Evolutionary conservation across 1,284 basidiomycete species (phyloP), one percentile per base, ranked within the genome.

Genomic region (Sparassis latifolia): DNA sequence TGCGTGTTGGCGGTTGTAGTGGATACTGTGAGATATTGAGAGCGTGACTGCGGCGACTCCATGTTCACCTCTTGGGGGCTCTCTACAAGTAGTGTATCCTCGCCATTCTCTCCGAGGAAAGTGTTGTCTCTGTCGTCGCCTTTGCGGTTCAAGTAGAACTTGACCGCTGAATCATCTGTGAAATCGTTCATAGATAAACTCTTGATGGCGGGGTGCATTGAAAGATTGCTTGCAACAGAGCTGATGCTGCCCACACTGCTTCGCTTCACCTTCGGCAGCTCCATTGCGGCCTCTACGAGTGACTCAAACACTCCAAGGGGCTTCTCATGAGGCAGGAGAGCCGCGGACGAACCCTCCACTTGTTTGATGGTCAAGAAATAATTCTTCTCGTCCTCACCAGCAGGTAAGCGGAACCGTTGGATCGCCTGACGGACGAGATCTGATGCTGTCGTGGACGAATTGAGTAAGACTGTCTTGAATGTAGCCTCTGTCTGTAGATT

Each of bases 391-490:
- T 80, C 75, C 51, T 82, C 81, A 6, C 78, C 80, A 0, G 78
- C 74, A 0, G 84, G 80, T 3, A 97, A 71, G 32, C 89, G 76
- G 79, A 99, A 98, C 3, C 96, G 83, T 68, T 98, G 95, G 55
- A 95, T 85, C 3, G 95, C 89, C 70, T 99, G 95, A 45, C 82
- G 79, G 44, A 97, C 80, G 30, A 99, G 81, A 51, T 97, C 95
- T 0, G 76, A 70, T 0, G 91, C 82, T 0, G 86, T 88, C 0
- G 94, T 97, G 3, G 83, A 84, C 5, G 88, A 75, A 62, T 95
- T 97, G 54, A 98, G 79, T 27, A 98, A 70, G 1, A 97, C 96
- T 1, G 96, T 98, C 74, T 98, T 98, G 79, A 98, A 99, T 1
- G 94, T 97, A 2, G 93, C 91, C 58, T 97, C 94, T 1, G 91